These are phyloP conservation scores for Cytospora mali DNA, from an alignment of 2,329 filamentous ascomycete genomes.

Conservation along the genomic window DNA sequence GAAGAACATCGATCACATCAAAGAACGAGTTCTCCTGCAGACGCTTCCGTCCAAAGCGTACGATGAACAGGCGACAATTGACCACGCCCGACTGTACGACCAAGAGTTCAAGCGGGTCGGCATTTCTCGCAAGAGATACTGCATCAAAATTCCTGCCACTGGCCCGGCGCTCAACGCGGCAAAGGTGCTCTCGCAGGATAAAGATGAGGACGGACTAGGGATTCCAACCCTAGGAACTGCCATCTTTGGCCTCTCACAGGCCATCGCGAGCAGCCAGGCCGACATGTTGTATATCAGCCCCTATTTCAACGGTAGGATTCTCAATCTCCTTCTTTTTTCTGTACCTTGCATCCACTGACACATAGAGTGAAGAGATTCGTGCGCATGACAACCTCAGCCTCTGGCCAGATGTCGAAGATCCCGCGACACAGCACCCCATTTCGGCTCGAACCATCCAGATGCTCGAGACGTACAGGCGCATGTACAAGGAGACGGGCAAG, in stretches of 20 bases:
- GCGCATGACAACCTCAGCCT: constrained; percentile 46
- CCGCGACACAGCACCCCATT: constrained; percentile 50
- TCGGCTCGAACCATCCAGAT: constrained; percentile 52
- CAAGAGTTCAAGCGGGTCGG: constrained; percentile 48
- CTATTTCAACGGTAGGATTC: constrained; percentile 48
- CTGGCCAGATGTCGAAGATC: constrained; percentile 52
- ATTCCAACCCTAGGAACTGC: constrained; percentile 52
- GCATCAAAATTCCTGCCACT: constrained; percentile 55
- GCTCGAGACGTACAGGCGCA: constrained; percentile 48
- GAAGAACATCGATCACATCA: constrained; percentile 48
- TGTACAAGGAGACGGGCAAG: constrained; percentile 50
- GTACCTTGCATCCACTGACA: not conserved
- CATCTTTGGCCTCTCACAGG: constrained; percentile 50
- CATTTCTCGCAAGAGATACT: constrained; percentile 49
- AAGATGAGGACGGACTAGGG: constrained; percentile 39
- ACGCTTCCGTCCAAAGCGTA: constrained; percentile 51
- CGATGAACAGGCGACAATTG: constrained; percentile 46
- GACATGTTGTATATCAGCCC: constrained; percentile 52
- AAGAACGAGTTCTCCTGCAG: constrained; percentile 52
- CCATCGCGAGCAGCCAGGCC: constrained; percentile 52
- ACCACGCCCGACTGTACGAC: constrained; percentile 50
- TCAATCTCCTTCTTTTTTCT: not conserved
- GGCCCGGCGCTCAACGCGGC: constrained; percentile 50
- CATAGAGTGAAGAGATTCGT: constrained; percentile 40
- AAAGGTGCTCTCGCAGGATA: constrained; percentile 39